Evolutionary conservation across 352 stramenopile species (phyloP).

Genomic region (Phytopythium boreale): DNA sequence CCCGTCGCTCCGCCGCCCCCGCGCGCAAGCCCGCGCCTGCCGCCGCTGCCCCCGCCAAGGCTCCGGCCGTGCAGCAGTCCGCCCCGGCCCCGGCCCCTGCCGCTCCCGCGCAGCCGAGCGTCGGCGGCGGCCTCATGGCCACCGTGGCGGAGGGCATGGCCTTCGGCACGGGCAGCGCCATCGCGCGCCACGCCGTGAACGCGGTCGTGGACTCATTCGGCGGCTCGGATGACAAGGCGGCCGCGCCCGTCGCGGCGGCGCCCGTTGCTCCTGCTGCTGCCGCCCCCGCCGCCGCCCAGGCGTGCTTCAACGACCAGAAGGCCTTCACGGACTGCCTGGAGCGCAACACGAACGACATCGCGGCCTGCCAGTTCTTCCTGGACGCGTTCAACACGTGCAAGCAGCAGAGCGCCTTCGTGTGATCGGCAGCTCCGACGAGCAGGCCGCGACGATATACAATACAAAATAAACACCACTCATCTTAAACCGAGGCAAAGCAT

Average conservation of each 20-base stretch:
- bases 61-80: conserved; percentile 26
- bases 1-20: conserved; percentile 47
- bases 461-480: not conserved
- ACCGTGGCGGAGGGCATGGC: conserved; percentile 96
- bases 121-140: conserved; percentile 91
- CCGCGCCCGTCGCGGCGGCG: not conserved
- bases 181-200: conserved; percentile 89
- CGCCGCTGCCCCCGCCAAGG: conserved; percentile 28
- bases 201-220: conserved; percentile 65
- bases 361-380: conserved; percentile 83
- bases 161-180: conserved; percentile 94
- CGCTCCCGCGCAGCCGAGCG: conserved; percentile 38
- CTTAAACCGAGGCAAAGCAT: no score
- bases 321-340: conserved; percentile 81
- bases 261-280: conserved; percentile 1
- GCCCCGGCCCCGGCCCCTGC: conserved; percentile 28
- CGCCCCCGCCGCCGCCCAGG: conserved; percentile 14
- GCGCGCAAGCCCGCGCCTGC: conserved; percentile 36
- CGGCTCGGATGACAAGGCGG: conserved; percentile 40
- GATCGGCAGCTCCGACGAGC: conserved; percentile 13
- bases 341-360: conserved; percentile 72
- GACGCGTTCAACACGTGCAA: conserved; percentile 84
- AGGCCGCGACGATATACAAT: not conserved
- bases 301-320: conserved; percentile 67
- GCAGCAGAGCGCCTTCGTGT: conserved; percentile 62